Evolutionary conservation across 2,329 filamentous ascomycete species (phyloP).

Genomic region (Penicillium capsulatum): DNA sequence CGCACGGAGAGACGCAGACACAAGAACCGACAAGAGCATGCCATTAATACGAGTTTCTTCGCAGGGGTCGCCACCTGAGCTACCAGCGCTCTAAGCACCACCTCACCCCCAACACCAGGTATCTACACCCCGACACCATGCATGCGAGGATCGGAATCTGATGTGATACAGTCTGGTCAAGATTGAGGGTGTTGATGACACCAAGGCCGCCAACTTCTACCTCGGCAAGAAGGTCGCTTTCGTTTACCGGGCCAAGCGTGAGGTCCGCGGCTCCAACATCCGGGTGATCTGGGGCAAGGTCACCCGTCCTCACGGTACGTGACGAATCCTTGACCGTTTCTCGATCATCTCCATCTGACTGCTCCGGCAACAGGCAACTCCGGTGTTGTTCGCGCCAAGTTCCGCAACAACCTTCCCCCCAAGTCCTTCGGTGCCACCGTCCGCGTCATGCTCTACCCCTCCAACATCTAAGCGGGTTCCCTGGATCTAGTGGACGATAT

Average conservation of each 20-base stretch:
- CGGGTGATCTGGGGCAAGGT: constrained; percentile 99
- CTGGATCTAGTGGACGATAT: constrained; percentile 35
- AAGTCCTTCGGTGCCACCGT: constrained; percentile 95
- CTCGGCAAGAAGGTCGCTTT: constrained; percentile 98
- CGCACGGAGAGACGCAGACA: constrained; percentile 4
- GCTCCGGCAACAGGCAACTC: constrained; percentile 70
- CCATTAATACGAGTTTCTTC: constrained; percentile 35
- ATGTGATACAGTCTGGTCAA: constrained; percentile 69
- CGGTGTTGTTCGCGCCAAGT: constrained; percentile 95
- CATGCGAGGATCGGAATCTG: constrained; percentile 21
- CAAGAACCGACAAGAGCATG: constrained; percentile 17
- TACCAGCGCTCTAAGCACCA: constrained; percentile 94
- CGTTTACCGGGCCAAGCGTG: constrained; percentile 93
- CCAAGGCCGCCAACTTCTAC: constrained; percentile 93
- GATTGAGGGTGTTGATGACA: constrained; percentile 96
- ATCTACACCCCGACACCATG: constrained; percentile 17
- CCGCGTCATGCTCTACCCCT: constrained; percentile 97
- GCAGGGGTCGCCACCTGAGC: constrained; percentile 94
- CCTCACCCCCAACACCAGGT: constrained; percentile 78
- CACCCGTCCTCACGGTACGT: constrained; percentile 85
- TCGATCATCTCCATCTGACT: not conserved
- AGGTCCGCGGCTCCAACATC: constrained; percentile 97
- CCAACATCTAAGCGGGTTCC: constrained; percentile 73
- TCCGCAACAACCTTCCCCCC: constrained; percentile 90
- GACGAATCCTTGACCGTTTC: constrained; percentile 1